Conservation (phyloP, 2,329 filamentous ascomycete genomes). For the Purpureocillium takamizusanense region DNA sequence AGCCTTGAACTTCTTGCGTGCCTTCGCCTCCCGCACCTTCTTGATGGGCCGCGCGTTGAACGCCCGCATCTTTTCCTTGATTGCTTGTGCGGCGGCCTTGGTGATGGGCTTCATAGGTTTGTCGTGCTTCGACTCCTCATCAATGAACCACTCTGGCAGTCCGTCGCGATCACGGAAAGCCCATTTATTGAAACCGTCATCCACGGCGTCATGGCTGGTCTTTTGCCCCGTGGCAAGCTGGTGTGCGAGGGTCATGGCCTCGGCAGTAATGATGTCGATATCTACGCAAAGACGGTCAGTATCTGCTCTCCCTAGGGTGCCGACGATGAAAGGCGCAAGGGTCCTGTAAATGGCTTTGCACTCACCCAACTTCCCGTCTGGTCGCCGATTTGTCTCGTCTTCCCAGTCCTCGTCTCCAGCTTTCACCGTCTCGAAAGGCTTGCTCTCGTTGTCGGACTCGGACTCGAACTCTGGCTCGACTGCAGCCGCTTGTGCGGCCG, state of each 20-base stretch:
- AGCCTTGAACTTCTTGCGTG: conserved; percentile 93
- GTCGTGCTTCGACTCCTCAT: conserved; percentile 81
- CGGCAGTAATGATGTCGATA: conserved; percentile 98
- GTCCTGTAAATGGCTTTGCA: neutral
- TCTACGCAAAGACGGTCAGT: conserved; percentile 43
- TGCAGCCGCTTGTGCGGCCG: neutral
- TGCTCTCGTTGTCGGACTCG: conserved; percentile 24
- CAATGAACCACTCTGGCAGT: conserved; percentile 94
- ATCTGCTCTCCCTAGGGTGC: too few species aligned
- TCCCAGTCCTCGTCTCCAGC: conserved; percentile 55
- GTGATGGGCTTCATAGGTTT: conserved; percentile 81
- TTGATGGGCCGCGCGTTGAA: conserved; percentile 96
- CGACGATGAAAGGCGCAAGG: too few species aligned
- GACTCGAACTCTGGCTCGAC: conserved; percentile 11
- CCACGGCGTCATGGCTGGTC: conserved; percentile 68
- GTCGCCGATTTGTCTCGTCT: conserved; percentile 50
- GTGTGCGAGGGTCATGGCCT: conserved; percentile 96
- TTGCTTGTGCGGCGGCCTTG: conserved; percentile 79
- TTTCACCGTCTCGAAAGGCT: conserved; percentile 56
- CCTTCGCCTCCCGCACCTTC: conserved; percentile 95
- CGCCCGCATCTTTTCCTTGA: conserved; percentile 88
- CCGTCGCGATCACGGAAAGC: conserved; percentile 86
- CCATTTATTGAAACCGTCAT: conserved; percentile 90
- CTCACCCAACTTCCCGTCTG: conserved; percentile 33
- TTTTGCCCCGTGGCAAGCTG: conserved; percentile 81